Percentiles rank a stretch among this genome's conserved stretches.
Conservation (phyloP, 2,329 filamentous ascomycete species). For the Blastomyces emzantsi region DNA sequence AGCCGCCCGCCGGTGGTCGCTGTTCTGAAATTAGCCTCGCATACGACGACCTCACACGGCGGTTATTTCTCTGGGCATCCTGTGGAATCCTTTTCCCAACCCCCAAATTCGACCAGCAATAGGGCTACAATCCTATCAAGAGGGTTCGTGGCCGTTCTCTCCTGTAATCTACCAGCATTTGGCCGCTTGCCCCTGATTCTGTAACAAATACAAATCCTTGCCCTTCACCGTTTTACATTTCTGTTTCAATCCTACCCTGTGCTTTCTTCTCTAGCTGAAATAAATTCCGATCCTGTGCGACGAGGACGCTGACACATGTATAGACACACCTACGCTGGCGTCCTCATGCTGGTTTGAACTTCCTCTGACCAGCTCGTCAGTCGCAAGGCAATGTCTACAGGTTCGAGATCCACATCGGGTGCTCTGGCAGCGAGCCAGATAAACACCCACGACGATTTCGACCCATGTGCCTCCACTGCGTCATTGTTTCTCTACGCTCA, state of each 20-base stretch:
- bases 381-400: conserved; percentile 52
- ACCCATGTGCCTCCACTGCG: conserved; percentile 82
- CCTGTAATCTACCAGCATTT: not conserved
- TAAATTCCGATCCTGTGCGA: not conserved
- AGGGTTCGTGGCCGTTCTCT: not conserved
- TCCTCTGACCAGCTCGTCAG: conserved; percentile 48
- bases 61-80: conserved; percentile 7
- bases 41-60: not conserved
- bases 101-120: not conserved
- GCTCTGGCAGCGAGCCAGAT: conserved; percentile 38
- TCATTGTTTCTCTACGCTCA: conserved; percentile 86
- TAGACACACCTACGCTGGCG: conserved; percentile 3
- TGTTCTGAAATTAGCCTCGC: conserved; percentile 2
- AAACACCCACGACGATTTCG: conserved; percentile 49
- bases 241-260: not conserved
- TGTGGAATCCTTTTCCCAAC: not conserved
- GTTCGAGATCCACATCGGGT: conserved; percentile 48
- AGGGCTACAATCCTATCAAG: not conserved
- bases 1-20: not conserved
- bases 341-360: conserved; percentile 21
- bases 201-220: conserved; percentile 4
- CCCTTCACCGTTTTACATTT: not conserved
- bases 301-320: conserved; percentile 8
- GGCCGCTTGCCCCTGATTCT: conserved; percentile 2
- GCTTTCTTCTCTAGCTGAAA: not conserved